These are phyloP conservation scores for Exutisphaerella laricina DNA, from an alignment of 2,329 filamentous ascomycete genomes.

Conservation along the genomic window DNA sequence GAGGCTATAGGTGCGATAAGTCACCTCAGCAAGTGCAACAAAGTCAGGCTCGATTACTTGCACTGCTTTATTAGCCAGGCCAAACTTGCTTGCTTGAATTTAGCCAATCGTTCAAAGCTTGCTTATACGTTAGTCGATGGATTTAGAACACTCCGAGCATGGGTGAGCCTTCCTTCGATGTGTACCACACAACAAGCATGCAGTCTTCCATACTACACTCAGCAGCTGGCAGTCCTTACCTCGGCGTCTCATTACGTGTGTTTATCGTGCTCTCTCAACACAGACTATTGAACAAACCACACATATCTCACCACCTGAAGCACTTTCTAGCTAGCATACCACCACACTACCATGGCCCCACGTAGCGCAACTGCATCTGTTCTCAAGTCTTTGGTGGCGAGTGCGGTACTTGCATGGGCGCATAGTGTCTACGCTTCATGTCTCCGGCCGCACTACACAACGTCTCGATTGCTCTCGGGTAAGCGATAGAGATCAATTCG, in stretches of 20 bases:
- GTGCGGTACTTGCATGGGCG: constrained; percentile 15
- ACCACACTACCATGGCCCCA: constrained; percentile 1
- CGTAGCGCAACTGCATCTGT: constrained; percentile 21
- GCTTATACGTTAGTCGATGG: too few relatives aligned
- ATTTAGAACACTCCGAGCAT: too few relatives aligned
- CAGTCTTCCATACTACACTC: neutral
- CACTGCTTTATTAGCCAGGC: too few relatives aligned
- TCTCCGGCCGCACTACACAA: constrained; percentile 16
- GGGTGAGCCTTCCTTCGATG: too few relatives aligned
- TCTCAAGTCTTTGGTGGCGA: constrained; percentile 17
- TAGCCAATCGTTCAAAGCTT: too few relatives aligned
- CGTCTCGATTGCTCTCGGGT: constrained; percentile 2
- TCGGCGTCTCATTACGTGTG: neutral
- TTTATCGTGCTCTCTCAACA: neutral
- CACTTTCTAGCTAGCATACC: too few relatives aligned
- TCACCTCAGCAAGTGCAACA: too few relatives aligned
- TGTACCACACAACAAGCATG: neutral
- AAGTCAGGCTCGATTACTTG: too few relatives aligned
- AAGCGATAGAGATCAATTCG: constrained; percentile 5
- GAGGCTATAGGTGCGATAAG: too few relatives aligned
- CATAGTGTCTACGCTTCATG: constrained; percentile 17
- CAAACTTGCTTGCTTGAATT: too few relatives aligned
- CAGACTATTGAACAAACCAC: neutral
- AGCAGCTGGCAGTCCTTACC: neutral
- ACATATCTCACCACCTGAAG: too few relatives aligned